A percentile compares a stretch with the other conserved stretches of the same genome.
Conservation (phyloP, 2,329 filamentous ascomycete species). For the Juglanconis oblonga region DNA sequence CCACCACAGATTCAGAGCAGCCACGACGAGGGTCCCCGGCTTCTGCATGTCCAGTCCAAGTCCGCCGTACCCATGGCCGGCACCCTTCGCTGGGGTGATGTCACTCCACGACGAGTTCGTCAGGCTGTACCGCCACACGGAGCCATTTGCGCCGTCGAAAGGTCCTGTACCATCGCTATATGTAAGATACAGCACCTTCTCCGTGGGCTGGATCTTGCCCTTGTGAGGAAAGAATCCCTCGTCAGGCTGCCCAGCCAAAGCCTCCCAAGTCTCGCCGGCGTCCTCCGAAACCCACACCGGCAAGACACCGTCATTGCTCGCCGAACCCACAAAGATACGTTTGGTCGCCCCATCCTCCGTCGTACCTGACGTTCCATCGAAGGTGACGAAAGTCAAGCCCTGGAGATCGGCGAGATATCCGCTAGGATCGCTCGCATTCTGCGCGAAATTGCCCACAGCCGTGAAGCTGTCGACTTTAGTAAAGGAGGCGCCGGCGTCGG, state of each 20-base stretch:
- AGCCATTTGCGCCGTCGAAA: conserved; percentile 54
- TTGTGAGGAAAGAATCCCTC: conserved; percentile 51
- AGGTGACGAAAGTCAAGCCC: conserved; percentile 52
- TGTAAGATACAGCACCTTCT: conserved; percentile 51
- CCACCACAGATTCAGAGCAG: conserved; percentile 56
- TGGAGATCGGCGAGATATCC: conserved; percentile 44
- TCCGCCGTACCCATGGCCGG: conserved; percentile 53
- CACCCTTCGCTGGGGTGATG: conserved; percentile 50
- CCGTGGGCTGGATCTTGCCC: conserved; percentile 44
- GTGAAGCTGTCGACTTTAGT: conserved; percentile 49
- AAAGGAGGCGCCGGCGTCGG: conserved; percentile 51
- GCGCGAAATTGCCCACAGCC: conserved; percentile 46
- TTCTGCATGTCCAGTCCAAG: conserved; percentile 50
- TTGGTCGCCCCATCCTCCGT: conserved; percentile 43
- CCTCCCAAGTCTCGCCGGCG: conserved; percentile 49
- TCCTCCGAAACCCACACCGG: conserved; percentile 53
- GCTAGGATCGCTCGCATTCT: conserved; percentile 40
- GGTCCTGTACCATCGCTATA: conserved; percentile 54
- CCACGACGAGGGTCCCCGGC: conserved; percentile 54
- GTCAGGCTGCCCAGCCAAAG: conserved; percentile 44
- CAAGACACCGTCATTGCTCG: conserved; percentile 44
- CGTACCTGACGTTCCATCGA: conserved; percentile 48
- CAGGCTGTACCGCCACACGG: conserved; percentile 53
- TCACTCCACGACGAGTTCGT: conserved; percentile 46
- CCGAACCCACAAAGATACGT: conserved; percentile 54